These are phyloP conservation scores for Neurospora sublineolata DNA, from an alignment of 495 filamentous ascomycete genomes.

Conservation along the genomic window DNA sequence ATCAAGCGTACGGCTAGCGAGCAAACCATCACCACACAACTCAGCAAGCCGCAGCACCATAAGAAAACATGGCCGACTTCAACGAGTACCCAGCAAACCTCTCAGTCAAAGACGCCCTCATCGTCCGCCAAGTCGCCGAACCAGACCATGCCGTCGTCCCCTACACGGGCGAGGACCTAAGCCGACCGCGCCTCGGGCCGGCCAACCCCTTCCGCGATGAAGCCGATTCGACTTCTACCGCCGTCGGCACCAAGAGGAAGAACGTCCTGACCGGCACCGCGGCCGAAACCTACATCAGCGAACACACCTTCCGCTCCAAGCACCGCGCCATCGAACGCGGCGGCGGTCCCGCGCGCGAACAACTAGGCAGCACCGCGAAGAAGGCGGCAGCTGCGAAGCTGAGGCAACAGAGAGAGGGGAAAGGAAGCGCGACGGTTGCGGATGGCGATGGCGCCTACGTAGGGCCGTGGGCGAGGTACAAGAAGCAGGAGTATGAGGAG, in stretches of 20 bases:
- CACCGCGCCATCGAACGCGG: constrained; percentile 59
- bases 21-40: not conserved
- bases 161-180: constrained; percentile 57
- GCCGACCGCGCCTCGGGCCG: constrained; percentile 58
- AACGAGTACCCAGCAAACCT: constrained; percentile 47
- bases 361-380: constrained; percentile 28
- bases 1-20: not conserved
- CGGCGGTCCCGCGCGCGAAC: constrained; percentile 33
- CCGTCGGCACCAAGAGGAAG: constrained; percentile 56
- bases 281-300: constrained; percentile 77
- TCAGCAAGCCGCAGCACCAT: not conserved
- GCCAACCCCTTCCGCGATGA: constrained; percentile 69
- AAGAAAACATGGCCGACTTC: constrained; percentile 39
- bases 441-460: constrained; percentile 81
- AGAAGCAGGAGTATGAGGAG: constrained; percentile 49
- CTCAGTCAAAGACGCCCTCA: constrained; percentile 42
- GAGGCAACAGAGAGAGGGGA: constrained; percentile 62
- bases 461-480: constrained; percentile 88
- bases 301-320: constrained; percentile 73
- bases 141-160: constrained; percentile 48
- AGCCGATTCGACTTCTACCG: constrained; percentile 12
- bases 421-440: constrained; percentile 69
- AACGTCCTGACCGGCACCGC: constrained; percentile 86
- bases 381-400: constrained; percentile 59
- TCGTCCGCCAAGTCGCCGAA: constrained; percentile 37